Evolutionary conservation across 495 filamentous ascomycete species (phyloP), one percentile per base, ranked within the genome.

Genomic region (Venustampulla echinocandica): DNA sequence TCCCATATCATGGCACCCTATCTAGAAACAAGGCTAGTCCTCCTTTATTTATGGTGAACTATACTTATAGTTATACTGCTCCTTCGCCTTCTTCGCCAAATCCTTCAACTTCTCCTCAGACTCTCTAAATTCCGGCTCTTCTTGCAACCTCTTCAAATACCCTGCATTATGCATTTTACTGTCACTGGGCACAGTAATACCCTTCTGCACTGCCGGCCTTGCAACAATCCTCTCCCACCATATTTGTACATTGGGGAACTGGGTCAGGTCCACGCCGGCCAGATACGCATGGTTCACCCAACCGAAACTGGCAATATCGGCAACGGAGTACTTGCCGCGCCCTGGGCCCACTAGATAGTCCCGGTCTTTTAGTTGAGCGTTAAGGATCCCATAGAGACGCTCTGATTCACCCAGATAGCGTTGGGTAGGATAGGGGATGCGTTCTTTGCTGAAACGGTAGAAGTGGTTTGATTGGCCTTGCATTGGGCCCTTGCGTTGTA

Each of bases 381-480:
- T 74, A 5, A 94, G 73, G 13, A 94, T 71, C 20, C 79, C 67
- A 65, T 92, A 93, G 4, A 94, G 74, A 0, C 87, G 80, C 34
- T 81, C 71, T 6, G 84, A 79, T 65, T 94, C 87, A 53, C 79
- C 82, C 23, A 79, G 66, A 68, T 90, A 94, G 20, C 87, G 81
- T 54, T 80, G 80, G 30, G 85, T 71, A 24, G 76, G 80, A 64
- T 90, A 94, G 17, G 82, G 70, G 57, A 90, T 83, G 56, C 74
- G 79, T 58, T 90, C 84, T 33, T 83, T 79, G 9, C 84, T 81
- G 60, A 82, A 84, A 30, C 80, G 81, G 44, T 65, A 62, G 71
- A 93, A 95, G 65, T 93, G 86, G 69, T 89, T 89, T 4, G 83
- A 83, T 58, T 94, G 87, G 10, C 81, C 85, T 61, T 94, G 87